A percentile compares a stretch with the other conserved stretches of the same genome.
These are phyloP conservation scores for Endoconidiophora polonica DNA, from an alignment of 2,329 filamentous ascomycete species.

Conservation along the genomic window DNA sequence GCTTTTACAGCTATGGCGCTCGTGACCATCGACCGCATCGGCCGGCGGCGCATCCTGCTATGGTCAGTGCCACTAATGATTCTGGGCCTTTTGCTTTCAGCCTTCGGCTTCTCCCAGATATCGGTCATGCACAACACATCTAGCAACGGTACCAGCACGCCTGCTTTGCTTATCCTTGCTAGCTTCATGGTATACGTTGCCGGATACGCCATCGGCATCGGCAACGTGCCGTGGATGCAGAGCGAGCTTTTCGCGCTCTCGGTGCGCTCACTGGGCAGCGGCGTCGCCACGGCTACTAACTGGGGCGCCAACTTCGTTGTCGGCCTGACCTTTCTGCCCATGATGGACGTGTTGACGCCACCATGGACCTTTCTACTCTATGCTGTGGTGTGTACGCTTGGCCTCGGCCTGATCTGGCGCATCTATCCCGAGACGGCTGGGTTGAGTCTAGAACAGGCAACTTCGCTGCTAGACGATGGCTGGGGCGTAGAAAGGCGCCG, in stretches of 20 bases:
- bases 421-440: constrained; percentile 83
- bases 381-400: constrained; percentile 48
- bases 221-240: constrained; percentile 93
- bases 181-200: constrained; percentile 74
- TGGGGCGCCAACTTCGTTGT: constrained; percentile 80
- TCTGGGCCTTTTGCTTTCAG: constrained; percentile 51
- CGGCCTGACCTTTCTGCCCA: constrained; percentile 70
- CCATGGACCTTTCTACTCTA: constrained; percentile 71
- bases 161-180: constrained; percentile 45
- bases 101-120: constrained; percentile 54
- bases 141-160: constrained; percentile 15
- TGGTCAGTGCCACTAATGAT: constrained; percentile 76
- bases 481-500: constrained; percentile 42
- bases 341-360: constrained; percentile 64
- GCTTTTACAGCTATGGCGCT: constrained; percentile 62
- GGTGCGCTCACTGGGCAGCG: constrained; percentile 56
- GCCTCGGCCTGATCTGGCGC: constrained; percentile 51
- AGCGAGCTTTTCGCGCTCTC: constrained; percentile 73
- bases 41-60: constrained; percentile 63
- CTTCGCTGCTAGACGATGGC: constrained; percentile 49
- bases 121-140: constrained; percentile 22
- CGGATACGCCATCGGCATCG: constrained; percentile 71
- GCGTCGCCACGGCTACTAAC: constrained; percentile 61
- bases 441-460: constrained; percentile 64
- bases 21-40: constrained; percentile 60